Conservation (phyloP, 192 early-diverging fungal species). For the Jimgerdemannia flammicorona region DNA sequence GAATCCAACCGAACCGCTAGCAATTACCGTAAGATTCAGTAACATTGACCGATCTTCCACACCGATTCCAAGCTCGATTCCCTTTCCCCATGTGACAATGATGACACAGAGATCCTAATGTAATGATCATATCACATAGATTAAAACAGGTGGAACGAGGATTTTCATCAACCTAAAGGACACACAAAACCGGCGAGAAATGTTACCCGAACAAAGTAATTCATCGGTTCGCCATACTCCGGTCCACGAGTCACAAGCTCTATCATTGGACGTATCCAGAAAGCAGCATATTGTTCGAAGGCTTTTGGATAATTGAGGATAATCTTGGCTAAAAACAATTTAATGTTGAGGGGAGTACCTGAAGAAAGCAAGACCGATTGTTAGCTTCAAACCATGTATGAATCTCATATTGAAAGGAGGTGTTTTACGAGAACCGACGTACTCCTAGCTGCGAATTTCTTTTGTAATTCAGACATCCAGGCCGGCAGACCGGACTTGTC, state of each 20-base stretch:
- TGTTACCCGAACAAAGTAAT: constrained; percentile 66
- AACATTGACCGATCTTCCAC: constrained; percentile 37
- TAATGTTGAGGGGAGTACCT: constrained; percentile 53
- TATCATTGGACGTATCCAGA: constrained; percentile 61
- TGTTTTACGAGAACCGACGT: constrained; percentile 1
- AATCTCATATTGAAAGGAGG: neutral
- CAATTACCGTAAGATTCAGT: constrained; percentile 39
- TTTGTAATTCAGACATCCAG: constrained; percentile 63
- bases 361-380: neutral
- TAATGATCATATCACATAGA: neutral
- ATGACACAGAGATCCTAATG: constrained; percentile 60
- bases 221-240: constrained; percentile 55
- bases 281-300: constrained; percentile 53
- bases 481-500: constrained; percentile 42
- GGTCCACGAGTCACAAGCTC: constrained; percentile 45
- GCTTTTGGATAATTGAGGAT: constrained; percentile 59
- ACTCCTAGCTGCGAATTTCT: constrained; percentile 41
- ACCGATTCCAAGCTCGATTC: constrained; percentile 19
- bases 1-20: too few relatives aligned
- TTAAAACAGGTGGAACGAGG: neutral
- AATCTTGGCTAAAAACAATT: constrained; percentile 61
- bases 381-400: constrained; percentile 1
- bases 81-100: constrained; percentile 61
- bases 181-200: neutral
- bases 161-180: neutral